Evolutionary conservation across 805 yeast genomes (phyloP).

Genomic region (Suhomyces sp.): DNA sequence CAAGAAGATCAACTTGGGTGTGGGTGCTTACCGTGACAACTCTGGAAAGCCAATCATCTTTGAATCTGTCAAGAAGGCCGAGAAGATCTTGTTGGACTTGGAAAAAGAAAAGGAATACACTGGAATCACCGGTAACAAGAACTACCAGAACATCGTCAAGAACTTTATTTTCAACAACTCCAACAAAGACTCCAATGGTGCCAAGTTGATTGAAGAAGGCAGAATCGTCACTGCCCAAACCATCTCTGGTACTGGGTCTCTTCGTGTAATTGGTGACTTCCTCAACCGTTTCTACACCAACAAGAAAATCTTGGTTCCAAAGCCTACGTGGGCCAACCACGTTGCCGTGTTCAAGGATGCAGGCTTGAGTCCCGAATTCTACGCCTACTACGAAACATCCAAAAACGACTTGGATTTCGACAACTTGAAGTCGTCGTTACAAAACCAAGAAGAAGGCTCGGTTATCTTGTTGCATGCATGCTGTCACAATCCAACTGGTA

Average conservation of each 20-base stretch:
- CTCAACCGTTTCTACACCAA: slow-evolving; percentile 55
- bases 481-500: slow-evolving; percentile 96
- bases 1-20: slow-evolving; percentile 64
- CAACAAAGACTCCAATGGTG: slow-evolving; percentile 50
- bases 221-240: slow-evolving; percentile 85
- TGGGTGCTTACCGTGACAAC: slow-evolving; percentile 92
- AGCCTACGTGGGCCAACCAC: slow-evolving; percentile 96
- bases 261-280: slow-evolving; percentile 81
- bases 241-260: slow-evolving; percentile 92
- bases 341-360: slow-evolving; percentile 71
- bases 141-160: slow-evolving; percentile 64
- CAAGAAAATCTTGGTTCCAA: slow-evolving; percentile 65
- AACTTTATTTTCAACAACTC: slow-evolving; percentile 67
- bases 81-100: slow-evolving; percentile 44
- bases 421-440: slow-evolving; percentile 59
- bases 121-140: slow-evolving; percentile 76
- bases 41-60: slow-evolving; percentile 85
- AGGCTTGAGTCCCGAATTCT: slow-evolving; percentile 60
- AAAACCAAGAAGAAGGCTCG: slow-evolving; percentile 53
- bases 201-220: slow-evolving; percentile 51
- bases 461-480: slow-evolving; percentile 85
- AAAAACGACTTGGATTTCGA: slow-evolving; percentile 64
- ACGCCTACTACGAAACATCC: slow-evolving; percentile 66
- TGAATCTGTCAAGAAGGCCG: slow-evolving; percentile 71
- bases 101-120: slow-evolving; percentile 78